These are phyloP conservation scores for Zymoseptoria crescenta DNA, from an alignment of 2,329 filamentous ascomycete genomes.

Conservation along the genomic window DNA sequence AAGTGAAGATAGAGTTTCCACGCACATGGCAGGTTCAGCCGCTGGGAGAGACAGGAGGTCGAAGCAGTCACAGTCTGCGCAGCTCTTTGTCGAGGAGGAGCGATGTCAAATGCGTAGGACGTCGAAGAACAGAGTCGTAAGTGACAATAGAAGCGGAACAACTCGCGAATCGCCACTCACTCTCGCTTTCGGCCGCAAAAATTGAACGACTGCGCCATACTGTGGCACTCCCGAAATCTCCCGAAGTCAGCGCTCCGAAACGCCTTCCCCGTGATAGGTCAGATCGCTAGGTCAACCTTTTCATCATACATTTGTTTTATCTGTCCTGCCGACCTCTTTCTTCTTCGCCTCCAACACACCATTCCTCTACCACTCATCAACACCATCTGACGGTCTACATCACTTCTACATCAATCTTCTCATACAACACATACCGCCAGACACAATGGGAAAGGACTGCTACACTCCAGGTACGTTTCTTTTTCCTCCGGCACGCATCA, in stretches of 20 bases:
- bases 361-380: not conserved
- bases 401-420: not conserved
- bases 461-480: slow-evolving; percentile 30
- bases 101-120: too few species aligned
- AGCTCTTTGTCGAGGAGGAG: not conserved
- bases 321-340: not conserved
- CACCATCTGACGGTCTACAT: not conserved
- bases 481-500: slow-evolving; percentile 2
- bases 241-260: not conserved
- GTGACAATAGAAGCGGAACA: not conserved
- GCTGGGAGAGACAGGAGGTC: too few species aligned
- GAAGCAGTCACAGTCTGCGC: too few species aligned
- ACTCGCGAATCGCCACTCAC: not conserved
- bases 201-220: not conserved
- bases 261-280: not conserved
- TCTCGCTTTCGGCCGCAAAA: not conserved
- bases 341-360: not conserved
- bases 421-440: slow-evolving; percentile 5
- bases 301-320: not conserved
- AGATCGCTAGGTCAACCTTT: not conserved
- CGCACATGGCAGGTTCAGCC: not conserved
- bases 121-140: too few species aligned
- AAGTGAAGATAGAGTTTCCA: not conserved
- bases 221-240: not conserved
- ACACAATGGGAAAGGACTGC: slow-evolving; percentile 33